These are phyloP conservation scores for Termitomyces sp. DNA, from an alignment of 768 basidiomycete genomes.

Conservation along the genomic window DNA sequence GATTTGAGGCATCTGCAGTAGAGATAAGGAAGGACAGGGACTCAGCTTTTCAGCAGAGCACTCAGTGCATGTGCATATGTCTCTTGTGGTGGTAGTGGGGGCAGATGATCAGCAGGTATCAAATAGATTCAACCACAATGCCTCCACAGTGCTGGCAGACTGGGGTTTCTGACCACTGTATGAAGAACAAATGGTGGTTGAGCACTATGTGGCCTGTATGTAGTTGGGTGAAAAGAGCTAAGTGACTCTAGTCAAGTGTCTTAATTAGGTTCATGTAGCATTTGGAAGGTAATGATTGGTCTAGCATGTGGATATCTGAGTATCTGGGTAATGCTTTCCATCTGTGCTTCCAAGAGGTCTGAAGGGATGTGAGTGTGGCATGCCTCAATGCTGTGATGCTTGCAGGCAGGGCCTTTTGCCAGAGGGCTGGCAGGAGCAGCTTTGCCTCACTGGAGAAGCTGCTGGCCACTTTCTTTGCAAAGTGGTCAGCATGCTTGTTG, in stretches of 20 bases:
- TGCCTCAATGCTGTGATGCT: neutral
- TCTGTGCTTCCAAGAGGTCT: neutral
- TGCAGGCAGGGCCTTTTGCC: neutral
- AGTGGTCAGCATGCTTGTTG: neutral
- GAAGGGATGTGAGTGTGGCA: neutral
- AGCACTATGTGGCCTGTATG: constrained; percentile 28
- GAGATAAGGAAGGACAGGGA: neutral
- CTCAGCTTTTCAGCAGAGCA: neutral
- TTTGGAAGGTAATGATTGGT: constrained; percentile 10
- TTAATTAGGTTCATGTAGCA: neutral
- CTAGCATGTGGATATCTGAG: neutral
- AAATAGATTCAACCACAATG: neutral
- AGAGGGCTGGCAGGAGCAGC: neutral
- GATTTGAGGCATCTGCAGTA: neutral
- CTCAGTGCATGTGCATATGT: neutral
- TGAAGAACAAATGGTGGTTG: constrained; percentile 25
- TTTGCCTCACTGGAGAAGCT: neutral
- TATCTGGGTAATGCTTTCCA: constrained; percentile 9
- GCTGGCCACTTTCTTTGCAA: neutral
- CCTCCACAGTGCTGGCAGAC: constrained; percentile 17
- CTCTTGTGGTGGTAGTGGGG: neutral
- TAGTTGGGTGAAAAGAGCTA: constrained; percentile 26
- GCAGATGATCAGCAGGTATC: neutral
- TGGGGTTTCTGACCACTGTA: constrained; percentile 13
- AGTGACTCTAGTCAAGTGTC: neutral